Evolutionary conservation across 768 basidiomycete genomes (phyloP), one percentile per base, ranked within the genome.

Genomic region (Mycena crocata): DNA sequence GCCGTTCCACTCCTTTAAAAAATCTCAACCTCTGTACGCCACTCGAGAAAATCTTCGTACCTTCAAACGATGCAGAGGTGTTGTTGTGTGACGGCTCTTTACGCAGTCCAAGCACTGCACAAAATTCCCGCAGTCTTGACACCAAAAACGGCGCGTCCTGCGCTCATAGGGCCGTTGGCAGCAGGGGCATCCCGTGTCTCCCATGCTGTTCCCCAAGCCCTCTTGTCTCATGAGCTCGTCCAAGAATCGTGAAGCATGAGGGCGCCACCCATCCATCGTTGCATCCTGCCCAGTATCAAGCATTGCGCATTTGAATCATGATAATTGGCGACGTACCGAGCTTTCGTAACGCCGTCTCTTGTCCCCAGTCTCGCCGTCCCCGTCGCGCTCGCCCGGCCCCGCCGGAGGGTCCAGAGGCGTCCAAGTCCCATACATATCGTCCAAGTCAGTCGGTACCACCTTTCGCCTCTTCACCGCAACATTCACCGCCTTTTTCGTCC

Each of bases 261-360:
- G 35, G 15, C 66, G 54, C 59, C 59, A 67, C 0, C 5, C 10
- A 2, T 26, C 26, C 66, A 67, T 67, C 12, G 59, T 26, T 1
- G 57, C 54, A 24, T 62, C 66, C 60, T 62, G 17, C 3, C 14
- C 5, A 2, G 23, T 6, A 8, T 8, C n/a, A 30, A 13, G 13
- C 55, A 56, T 30, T 19, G 3, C 2, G n/a, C n/a, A n/a, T 14
- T 34, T 15, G 19, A 3, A 3, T 12, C 23, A 12, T 6, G 39
- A 24, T n/a, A 1, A 26, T 44, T 9, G 7, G 23, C 2, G 17
- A 24, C 58, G 1, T 50, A 60, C 58, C 28, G 58, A 51, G 21
- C 46, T 51, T 3, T 50, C 58, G 15, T 51, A 50, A 5, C 58
- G 46, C 26, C 51, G 49, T 12, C 58, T 30, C 12, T 58, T 60